Percentiles rank a stretch among this genome's conserved stretches.
phyloP scores from a whole-genome alignment of 345 rosid genomes.

The Citrus maxima region DNA sequence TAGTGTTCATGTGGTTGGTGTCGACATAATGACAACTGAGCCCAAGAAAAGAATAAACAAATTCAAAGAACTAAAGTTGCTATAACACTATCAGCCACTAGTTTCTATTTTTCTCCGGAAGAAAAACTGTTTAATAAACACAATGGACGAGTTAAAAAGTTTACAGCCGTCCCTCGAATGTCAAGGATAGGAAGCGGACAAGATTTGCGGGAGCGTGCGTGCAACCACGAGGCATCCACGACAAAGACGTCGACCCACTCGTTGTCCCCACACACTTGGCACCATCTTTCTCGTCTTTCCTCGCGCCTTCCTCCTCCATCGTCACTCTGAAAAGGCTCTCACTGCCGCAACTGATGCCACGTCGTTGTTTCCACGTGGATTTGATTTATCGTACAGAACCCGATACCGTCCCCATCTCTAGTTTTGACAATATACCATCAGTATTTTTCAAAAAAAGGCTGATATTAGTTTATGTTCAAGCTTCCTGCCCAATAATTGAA shows the following conservation, averaged over 20 bases:
- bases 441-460: no score
- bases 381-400: no score
- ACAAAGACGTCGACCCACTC: conserved; percentile 3
- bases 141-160: no score
- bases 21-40: background rate
- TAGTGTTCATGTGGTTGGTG: background rate
- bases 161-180: no score
- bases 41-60: background rate
- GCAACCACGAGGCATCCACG: conserved; percentile 36
- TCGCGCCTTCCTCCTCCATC: background rate
- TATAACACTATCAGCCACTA: background rate
- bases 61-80: background rate
- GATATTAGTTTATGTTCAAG: no score
- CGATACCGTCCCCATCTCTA: no score
- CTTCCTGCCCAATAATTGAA: no score
- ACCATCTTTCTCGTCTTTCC: background rate
- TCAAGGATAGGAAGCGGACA: background rate
- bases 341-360: background rate
- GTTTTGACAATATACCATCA: no score
- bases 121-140: no score
- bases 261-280: conserved; percentile 11
- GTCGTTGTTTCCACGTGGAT: conserved; percentile 17
- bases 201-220: background rate
- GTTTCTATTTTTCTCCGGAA: no score
- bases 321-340: background rate